Evolutionary conservation across 768 basidiomycete genomes (phyloP), one percentile per base, ranked within the genome.

Genomic region (Psilocybe subaeruginosa): DNA sequence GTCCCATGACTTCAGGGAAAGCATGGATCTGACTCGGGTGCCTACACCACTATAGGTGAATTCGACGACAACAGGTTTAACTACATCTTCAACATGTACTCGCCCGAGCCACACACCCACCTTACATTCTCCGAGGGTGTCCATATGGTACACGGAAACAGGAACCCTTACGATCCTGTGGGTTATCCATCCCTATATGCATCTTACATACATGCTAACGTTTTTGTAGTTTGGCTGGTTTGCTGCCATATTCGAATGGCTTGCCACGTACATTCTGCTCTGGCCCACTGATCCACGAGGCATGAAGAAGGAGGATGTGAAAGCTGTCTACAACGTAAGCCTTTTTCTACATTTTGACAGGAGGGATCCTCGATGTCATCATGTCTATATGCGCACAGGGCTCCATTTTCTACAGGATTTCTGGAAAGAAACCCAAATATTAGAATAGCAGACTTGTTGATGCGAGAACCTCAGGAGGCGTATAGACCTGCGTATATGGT

Each of bases 1-100:
- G 23, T 23, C 0, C 46, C 17, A n/a, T 19, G 11, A 5, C 41
- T 14, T 4, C 35, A 81, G 80, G 80, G 62, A 39, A 78, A 77
- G 57, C 80, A 81, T 52, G 79, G 80, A 12, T 81, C 80, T 23
- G 78, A 80, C 66, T 66, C 76, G 7, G 76, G 72, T 37, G 62
- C 68, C 3, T 80, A 76, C 62, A 80, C 75, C 29, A 66, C 69
- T 12, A 67, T 68, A 0, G 81, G 81, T 58, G 76, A 77, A 37
- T 77, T 79, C 59, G 79, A 81, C 64, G 68, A 74, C 37, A 64
- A 64, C 0, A 72, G 78, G 51, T 82, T 81, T 68, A 66, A 77
- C 54, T 65, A 72, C 46, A 62, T 78, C 14, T 81, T 82, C 69
- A 56, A 76, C 37, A 75, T 77, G 74, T 81, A 79, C 66, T 73